A percentile compares a stretch with the other conserved stretches of the same genome.
Evolutionary conservation across 192 early-diverging fungal genomes (phyloP).

Genomic region (Rhizophagus clarus): DNA sequence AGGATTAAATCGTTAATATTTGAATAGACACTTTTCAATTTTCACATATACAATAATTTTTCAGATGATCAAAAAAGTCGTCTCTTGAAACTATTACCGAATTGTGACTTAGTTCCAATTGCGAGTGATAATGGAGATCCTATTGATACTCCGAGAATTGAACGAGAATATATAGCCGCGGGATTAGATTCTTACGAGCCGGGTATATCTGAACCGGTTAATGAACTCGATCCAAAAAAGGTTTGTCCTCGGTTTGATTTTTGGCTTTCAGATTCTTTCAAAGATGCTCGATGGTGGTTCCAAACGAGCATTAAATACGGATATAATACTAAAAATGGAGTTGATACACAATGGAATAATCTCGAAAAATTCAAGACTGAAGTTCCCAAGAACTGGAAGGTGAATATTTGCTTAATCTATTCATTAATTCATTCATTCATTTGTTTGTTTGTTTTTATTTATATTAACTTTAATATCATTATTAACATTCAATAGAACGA

Average conservation of each 20-base stretch:
- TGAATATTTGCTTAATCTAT: too few relatives aligned
- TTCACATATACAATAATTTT: neutral
- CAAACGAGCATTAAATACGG: conserved; percentile 17
- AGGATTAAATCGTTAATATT: neutral
- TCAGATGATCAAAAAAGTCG: conserved; percentile 26
- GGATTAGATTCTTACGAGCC: neutral
- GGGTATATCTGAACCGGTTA: neutral
- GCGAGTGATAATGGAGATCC: conserved; percentile 13
- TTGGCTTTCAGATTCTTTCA: conserved; percentile 14
- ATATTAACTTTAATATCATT: neutral
- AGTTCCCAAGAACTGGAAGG: conserved; percentile 4
- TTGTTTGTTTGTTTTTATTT: neutral
- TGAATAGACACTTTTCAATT: conserved; percentile 16
- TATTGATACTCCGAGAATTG: conserved; percentile 10
- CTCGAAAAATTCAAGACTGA: conserved; percentile 10
- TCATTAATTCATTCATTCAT: too few relatives aligned
- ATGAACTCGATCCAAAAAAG: neutral
- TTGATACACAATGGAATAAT: conserved; percentile 9
- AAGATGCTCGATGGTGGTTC: conserved; percentile 18
- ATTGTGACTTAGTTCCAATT: conserved; percentile 21
- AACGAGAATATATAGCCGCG: neutral
- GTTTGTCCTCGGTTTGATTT: conserved; percentile 20
- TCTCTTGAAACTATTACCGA: conserved; percentile 13
- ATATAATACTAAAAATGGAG: conserved; percentile 8
- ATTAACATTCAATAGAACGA: neutral